Base-by-base conservation (phyloP, 176 grass and related monocot genomes). In the Ensete glaucum region DNA sequence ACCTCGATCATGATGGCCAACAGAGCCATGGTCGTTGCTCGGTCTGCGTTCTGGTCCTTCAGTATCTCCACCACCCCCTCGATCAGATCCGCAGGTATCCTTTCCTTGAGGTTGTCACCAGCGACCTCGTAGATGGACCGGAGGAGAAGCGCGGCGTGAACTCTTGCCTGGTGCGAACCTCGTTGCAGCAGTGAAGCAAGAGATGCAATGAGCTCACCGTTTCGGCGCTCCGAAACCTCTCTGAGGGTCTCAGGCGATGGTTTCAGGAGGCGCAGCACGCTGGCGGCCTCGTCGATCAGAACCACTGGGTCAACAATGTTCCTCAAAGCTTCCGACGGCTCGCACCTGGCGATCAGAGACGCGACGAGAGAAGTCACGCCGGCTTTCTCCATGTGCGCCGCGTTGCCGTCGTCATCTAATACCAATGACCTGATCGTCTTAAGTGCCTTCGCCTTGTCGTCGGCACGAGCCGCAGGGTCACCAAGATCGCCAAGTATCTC, bases 21-120 rank as follows among this genome's bases (percentile, higher is more conserved):
- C 2, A 72, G 17, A 1, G 78, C 78, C 55, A 80, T 50, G 43
- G 54, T 80, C 6, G 68, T 62, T 26, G 23, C 3, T 4, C 29
- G 53, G 12, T n/a, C 55, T 17, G 54, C 26, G 67, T 79, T 79
- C 11, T 79, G 77, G 54, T 79, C 77, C 29, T 79, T 79, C 17
- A 79, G 77, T 21, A 71, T 71, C 66, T 79, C 77, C 19, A 79
- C 67, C 4, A 43, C 77, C 12, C 62, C 66, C 26, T 79, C 77
- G 52, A 79, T 60, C 8, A 71, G 26, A 1, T 71, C 54, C 1
- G 19, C 16, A 19, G 67, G 54, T 3, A 51, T 29, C 8, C 53
- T 1, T 1, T 25, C 17, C 53, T 79, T 79, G 77, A 57, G 51
- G 23, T 2, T 54, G 27, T 79, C n/a, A 17, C 49, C 54, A 1